Evolutionary conservation across 1,284 basidiomycete species (phyloP), one percentile per base, ranked within the genome.

Genomic region (Trichosporon ovoides): DNA sequence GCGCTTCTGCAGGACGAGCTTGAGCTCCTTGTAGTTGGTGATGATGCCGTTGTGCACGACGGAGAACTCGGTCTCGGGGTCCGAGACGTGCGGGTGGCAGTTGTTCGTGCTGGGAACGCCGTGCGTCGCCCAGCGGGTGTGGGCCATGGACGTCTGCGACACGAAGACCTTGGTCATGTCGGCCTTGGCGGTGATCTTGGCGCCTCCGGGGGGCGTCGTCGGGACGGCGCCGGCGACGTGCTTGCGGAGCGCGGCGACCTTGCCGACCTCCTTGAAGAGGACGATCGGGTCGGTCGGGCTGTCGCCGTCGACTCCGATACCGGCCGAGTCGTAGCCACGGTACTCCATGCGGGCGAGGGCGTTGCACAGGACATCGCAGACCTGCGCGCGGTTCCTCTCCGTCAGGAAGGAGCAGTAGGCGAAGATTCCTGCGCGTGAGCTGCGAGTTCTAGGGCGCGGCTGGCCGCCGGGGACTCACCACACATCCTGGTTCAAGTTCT

Each of bases 121-220:
- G 77, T 99, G 96, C n/a, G 96, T 99, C 3, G 96, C 96, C 96
- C 96, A 99, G 65, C 96, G 91, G 16, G 96, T 99, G 82, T 99
- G 96, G 24, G 95, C 96, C 80, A 99, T 98, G 53, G 91, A 92
- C 54, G 93, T 91, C 79, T 97, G 94, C 54, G 87, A 87, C 60
- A 92, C 76, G 77, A 87, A 89, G 35, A 85, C 83, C 82, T 91
- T 94, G 75, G 82, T 79, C 67, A 91, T 87, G 79, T 98, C 86
- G 70, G 94, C 75, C 63, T 75, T 79, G 16, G 56, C 55, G 34
- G 65, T 57, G 34, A 57, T 62, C 18, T 53, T 52, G 16, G 62
- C 58, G 38, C 53, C 55, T 48, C 52, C 57, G 24, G 56, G 59
- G 24, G 61, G 61, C n/a, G 61, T 53, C 56, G 66, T 67, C 22